Percentiles rank a stretch among this genome's conserved stretches.
Evolutionary conservation across 2,329 filamentous ascomycete species (phyloP).

Genomic region (Cordyceps cicadae): DNA sequence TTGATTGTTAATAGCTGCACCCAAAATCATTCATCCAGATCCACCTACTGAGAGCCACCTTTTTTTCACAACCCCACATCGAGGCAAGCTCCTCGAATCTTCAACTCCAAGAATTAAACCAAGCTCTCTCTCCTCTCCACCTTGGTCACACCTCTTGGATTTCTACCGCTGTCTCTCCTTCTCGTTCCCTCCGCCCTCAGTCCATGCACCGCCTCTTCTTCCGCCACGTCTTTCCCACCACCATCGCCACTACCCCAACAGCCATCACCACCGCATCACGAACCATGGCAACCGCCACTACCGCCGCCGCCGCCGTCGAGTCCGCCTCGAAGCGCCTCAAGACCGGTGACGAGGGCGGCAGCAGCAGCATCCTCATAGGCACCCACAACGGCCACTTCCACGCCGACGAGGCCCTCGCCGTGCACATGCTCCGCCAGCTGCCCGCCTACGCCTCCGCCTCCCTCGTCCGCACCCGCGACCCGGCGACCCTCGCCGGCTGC

Average conservation of each 20-base stretch:
- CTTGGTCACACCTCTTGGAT: too few relatives aligned
- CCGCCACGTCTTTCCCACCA: slow-evolving; percentile 10
- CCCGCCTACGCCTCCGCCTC: slow-evolving; percentile 66
- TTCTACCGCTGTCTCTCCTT: too few relatives aligned
- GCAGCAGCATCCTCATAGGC: slow-evolving; percentile 55
- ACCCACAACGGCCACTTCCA: slow-evolving; percentile 99
- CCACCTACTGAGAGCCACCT: too few relatives aligned
- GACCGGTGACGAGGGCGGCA: slow-evolving; percentile 40
- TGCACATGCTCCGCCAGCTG: slow-evolving; percentile 87
- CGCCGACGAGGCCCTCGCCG: slow-evolving; percentile 93
- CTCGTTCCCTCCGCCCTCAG: not conserved
- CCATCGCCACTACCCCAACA: slow-evolving; percentile 4
- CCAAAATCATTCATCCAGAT: too few relatives aligned
- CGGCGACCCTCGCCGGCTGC: slow-evolving; percentile 66
- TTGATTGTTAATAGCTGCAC: too few relatives aligned
- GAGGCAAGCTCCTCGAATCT: too few relatives aligned
- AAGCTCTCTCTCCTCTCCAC: too few relatives aligned
- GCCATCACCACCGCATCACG: slow-evolving; percentile 5
- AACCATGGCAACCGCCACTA: slow-evolving; percentile 31
- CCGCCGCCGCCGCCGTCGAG: slow-evolving; percentile 43
- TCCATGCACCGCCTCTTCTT: not conserved
- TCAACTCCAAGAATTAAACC: too few relatives aligned
- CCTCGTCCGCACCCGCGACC: slow-evolving; percentile 83
- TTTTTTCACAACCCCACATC: too few relatives aligned
- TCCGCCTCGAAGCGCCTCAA: slow-evolving; percentile 75